A percentile compares a stretch with the other conserved stretches of the same genome.
phyloP scores from a whole-genome alignment of 352 stramenopile genomes.

The Pythium myriotylum region DNA sequence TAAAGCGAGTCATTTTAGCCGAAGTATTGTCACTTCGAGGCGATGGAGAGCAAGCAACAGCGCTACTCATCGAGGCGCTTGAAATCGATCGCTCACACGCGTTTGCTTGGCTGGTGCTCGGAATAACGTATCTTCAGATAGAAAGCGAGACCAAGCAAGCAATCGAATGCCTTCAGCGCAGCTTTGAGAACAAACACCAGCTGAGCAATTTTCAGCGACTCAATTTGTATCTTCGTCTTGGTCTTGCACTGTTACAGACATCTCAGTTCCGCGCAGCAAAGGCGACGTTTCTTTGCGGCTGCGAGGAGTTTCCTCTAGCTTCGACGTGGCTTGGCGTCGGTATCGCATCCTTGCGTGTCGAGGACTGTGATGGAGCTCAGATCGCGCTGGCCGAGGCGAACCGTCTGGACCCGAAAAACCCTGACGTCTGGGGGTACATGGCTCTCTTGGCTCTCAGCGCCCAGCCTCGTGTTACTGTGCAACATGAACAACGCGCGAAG shows the following conservation, averaged over 20 bases:
- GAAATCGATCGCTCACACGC: slow-evolving; percentile 60
- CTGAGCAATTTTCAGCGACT: slow-evolving; percentile 42
- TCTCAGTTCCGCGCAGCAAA: slow-evolving; percentile 63
- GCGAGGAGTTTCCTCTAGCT: slow-evolving; percentile 63
- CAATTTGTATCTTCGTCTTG: slow-evolving; percentile 55
- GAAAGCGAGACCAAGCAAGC: slow-evolving; percentile 44
- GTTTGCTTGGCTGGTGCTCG: slow-evolving; percentile 60
- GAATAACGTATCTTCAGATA: slow-evolving; percentile 42
- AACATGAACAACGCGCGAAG: slow-evolving; percentile 47
- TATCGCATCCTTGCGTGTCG: slow-evolving; percentile 66
- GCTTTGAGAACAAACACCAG: slow-evolving; percentile 35
- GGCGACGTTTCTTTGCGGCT: slow-evolving; percentile 53
- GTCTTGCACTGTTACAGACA: slow-evolving; percentile 62
- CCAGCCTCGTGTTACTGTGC: slow-evolving; percentile 23
- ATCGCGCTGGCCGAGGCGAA: slow-evolving; percentile 78
- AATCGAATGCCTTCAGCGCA: slow-evolving; percentile 57
- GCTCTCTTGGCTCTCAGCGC: slow-evolving; percentile 54
- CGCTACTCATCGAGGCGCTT: slow-evolving; percentile 55
- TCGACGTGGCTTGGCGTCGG: slow-evolving; percentile 82
- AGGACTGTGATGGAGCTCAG: slow-evolving; percentile 58
- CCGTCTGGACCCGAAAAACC: slow-evolving; percentile 59
- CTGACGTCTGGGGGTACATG: slow-evolving; percentile 81
- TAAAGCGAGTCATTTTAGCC: slow-evolving; percentile 50
- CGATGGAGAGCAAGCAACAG: slow-evolving; percentile 31
- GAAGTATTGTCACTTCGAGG: slow-evolving; percentile 37